phyloP scores from a whole-genome alignment of 1,284 basidiomycete genomes.

The Sanghuangporus weigelae region DNA sequence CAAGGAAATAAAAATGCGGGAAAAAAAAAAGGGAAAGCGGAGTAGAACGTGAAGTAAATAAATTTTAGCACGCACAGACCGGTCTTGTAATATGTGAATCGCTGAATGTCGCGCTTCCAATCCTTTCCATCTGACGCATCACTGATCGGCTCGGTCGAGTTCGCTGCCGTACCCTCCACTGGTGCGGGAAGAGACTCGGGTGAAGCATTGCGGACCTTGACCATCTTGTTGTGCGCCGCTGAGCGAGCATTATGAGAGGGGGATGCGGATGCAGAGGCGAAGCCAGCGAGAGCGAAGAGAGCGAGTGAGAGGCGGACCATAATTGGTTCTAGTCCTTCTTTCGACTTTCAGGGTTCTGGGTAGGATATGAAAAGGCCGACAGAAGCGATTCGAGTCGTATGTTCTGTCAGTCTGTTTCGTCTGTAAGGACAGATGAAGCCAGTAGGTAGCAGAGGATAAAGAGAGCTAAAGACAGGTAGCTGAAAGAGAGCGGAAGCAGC shows the following conservation, averaged over 20 bases:
- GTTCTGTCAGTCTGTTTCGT: background rate
- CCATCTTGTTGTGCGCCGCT: constrained; percentile 7
- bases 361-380: background rate
- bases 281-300: constrained; percentile 16
- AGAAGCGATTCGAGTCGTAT: background rate
- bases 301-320: constrained; percentile 6
- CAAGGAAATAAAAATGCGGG: background rate
- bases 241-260: background rate
- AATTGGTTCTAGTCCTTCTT: background rate
- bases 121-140: constrained; percentile 26
- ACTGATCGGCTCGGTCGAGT: constrained; percentile 24
- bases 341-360: background rate
- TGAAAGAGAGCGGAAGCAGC: background rate
- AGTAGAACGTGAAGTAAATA: background rate
- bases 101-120: constrained; percentile 18
- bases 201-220: constrained; percentile 21
- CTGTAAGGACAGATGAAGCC: background rate
- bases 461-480: background rate
- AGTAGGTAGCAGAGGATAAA: background rate
- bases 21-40: background rate
- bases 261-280: background rate
- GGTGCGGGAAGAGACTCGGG: constrained; percentile 31
- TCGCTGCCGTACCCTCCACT: constrained; percentile 31
- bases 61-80: constrained; percentile 24
- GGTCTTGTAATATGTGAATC: constrained; percentile 27